Percentiles rank a stretch among this genome's conserved stretches.
phyloP scores from a whole-genome alignment of 2,329 filamentous ascomycete genomes.

The Talaromyces sp. region DNA sequence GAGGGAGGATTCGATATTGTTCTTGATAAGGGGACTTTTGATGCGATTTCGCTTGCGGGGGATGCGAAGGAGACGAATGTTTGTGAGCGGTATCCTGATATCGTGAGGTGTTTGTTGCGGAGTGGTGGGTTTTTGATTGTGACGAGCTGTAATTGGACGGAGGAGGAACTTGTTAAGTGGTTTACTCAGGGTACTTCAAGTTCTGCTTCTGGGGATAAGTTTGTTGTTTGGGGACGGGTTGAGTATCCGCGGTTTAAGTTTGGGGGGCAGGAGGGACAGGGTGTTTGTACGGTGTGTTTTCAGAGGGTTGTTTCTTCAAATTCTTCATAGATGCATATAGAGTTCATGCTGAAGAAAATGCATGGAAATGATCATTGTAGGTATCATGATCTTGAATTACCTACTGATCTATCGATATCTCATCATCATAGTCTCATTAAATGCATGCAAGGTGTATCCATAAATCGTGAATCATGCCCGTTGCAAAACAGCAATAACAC shows the following conservation, averaged over 20 bases:
- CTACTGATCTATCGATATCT: too few species aligned
- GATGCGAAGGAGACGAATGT: constrained; percentile 53
- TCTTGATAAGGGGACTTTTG: constrained; percentile 97
- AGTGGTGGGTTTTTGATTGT: constrained; percentile 75
- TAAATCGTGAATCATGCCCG: too few species aligned
- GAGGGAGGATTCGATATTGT: constrained; percentile 78
- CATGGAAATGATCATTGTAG: too few species aligned
- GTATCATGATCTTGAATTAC: too few species aligned
- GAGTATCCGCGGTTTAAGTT: constrained; percentile 87
- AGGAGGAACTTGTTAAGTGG: constrained; percentile 79
- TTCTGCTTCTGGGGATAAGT: constrained; percentile 33
- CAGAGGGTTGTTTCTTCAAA: constrained; percentile 44
- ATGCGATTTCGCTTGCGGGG: constrained; percentile 76
- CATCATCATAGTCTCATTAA: too few species aligned
- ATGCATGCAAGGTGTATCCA: too few species aligned
- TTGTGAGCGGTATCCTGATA: constrained; percentile 73
- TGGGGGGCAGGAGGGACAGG: constrained; percentile 84
- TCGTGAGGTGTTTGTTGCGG: constrained; percentile 69
- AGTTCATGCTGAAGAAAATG: too few species aligned
- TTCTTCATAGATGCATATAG: background rate
- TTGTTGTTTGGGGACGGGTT: constrained; percentile 68
- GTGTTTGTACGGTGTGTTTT: constrained; percentile 86
- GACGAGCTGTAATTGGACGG: constrained; percentile 98
- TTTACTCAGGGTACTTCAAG: constrained; percentile 68
- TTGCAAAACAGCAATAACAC: constrained; percentile 54